Evolutionary conservation across 306 rosid species (phyloP), one percentile per base, ranked within the genome.

Genomic region (Oxytropis ochrocephala): DNA sequence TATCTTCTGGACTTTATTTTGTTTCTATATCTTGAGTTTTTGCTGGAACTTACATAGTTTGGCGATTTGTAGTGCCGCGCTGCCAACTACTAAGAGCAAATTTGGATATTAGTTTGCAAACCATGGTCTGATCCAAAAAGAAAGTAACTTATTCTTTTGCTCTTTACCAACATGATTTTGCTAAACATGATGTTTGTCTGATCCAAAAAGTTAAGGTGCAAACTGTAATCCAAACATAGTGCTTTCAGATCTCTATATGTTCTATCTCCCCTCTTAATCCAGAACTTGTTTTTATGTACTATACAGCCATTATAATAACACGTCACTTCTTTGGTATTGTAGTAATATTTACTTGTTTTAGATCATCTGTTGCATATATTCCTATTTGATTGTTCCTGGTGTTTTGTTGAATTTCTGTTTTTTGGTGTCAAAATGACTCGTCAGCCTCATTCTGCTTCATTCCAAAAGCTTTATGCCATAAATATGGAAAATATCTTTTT

Each of bases 391-490:
- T 51, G 35, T 63, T 78, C 52, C 43, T 41, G 52, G 73, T 55
- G 16, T 24, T 43, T 64, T 35, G 44, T 61, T 9, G 69, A 70
- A 65, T 42, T 41, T 12, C 13, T 33, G 36, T 56, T 19, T 75
- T 39, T 30, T 52, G 41, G 32, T 14, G 51, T 50, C 50, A 18
- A 35, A 71, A 46, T 69, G 44, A 29, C 36, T 46, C 53, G 51
- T 61, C 66, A 7, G 69, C 14, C 14, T 51, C 54, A 21, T n/a
- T n/a, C n/a, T n/a, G n/a, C n/a, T n/a, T n/a, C n/a, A n/a, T 76
- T 71, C 61, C 30, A 11, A 52, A 43, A 54, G 59, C 7, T 65
- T 18, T 36, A 49, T 60, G 62, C 53, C 73, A 52, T 66, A 59
- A 16, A 43, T n/a, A 41, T 6, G 62, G 48, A 29, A 35, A 53